Conservation (phyloP, 768 basidiomycete genomes). For the Multifurca ochricompacta region DNA sequence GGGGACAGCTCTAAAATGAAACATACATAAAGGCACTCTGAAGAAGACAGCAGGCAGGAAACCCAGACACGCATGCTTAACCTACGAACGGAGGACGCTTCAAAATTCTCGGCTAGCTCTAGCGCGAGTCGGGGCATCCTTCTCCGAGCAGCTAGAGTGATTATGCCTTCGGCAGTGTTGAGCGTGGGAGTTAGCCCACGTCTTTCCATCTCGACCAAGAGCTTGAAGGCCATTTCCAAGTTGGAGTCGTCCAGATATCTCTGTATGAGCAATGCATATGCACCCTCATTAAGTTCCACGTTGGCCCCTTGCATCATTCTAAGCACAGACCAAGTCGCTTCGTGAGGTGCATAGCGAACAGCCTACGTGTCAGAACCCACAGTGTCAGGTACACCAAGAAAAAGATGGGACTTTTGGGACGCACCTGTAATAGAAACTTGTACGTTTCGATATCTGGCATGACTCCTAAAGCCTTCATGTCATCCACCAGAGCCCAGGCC, state of each 20-base stretch:
- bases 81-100: slow-evolving; percentile 44
- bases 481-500: slow-evolving; percentile 38
- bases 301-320: slow-evolving; percentile 46
- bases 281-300: slow-evolving; percentile 43
- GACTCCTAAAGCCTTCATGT: slow-evolving; percentile 52
- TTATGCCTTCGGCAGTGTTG: slow-evolving; percentile 41
- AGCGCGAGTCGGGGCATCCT: slow-evolving; percentile 61
- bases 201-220: slow-evolving; percentile 50
- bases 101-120: slow-evolving; percentile 59
- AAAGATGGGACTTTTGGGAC: slow-evolving; percentile 27
- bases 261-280: slow-evolving; percentile 46
- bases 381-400: slow-evolving; percentile 31
- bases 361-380: slow-evolving; percentile 24
- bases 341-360: slow-evolving; percentile 23
- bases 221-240: slow-evolving; percentile 58
- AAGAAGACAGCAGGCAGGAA: slow-evolving; percentile 55
- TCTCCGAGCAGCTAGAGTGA: slow-evolving; percentile 44
- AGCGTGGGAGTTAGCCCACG: slow-evolving; percentile 44
- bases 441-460: slow-evolving; percentile 51
- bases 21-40: slow-evolving; percentile 62
- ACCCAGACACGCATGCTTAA: slow-evolving; percentile 55
- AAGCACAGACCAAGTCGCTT: slow-evolving; percentile 35
- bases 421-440: slow-evolving; percentile 45
- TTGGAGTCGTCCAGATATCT: slow-evolving; percentile 41
- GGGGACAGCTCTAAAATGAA: background rate